phyloP scores from a whole-genome alignment of 805 yeast genomes.

The Saturnispora sanitii region DNA sequence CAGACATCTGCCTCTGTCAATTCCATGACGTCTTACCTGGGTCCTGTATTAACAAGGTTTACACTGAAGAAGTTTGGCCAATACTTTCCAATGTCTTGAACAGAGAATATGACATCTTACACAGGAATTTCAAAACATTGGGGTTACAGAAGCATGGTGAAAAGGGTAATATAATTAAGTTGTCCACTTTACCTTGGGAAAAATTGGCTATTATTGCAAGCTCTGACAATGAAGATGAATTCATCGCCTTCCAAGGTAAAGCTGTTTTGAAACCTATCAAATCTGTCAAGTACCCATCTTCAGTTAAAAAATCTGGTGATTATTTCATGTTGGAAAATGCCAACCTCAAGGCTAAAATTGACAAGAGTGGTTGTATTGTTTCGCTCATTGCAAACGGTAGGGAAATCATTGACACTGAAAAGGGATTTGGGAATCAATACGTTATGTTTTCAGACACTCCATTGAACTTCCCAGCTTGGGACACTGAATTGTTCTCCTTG shows the following conservation, averaged over 20 bases:
- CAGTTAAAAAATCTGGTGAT: constrained; percentile 30
- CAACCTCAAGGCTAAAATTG: constrained; percentile 46
- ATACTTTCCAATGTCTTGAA: constrained; percentile 52
- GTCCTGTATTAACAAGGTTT: constrained; percentile 88
- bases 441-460: constrained; percentile 87
- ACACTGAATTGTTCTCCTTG: constrained; percentile 82
- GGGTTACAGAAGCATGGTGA: constrained; percentile 6
- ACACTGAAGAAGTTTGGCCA: constrained; percentile 77
- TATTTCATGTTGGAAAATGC: constrained; percentile 52
- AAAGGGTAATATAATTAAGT: constrained; percentile 17
- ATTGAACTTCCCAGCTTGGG: constrained; percentile 92
- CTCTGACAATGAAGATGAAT: constrained; percentile 7
- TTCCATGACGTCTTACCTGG: constrained; percentile 99
- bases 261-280: constrained; percentile 19
- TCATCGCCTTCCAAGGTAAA: constrained; percentile 15
- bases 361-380: constrained; percentile 43
- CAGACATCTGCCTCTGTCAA: constrained; percentile 79
- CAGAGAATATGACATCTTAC: constrained; percentile 42
- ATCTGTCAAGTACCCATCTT: constrained; percentile 37
- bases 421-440: constrained; percentile 59
- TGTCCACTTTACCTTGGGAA: constrained; percentile 62
- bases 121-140: constrained; percentile 29
- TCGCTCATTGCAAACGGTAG: constrained; percentile 47
- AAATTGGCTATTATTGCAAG: constrained; percentile 33
- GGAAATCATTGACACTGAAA: constrained; percentile 51